Conservation (phyloP, 1,284 basidiomycete genomes). For the Sanghuangporus baumii region DNA sequence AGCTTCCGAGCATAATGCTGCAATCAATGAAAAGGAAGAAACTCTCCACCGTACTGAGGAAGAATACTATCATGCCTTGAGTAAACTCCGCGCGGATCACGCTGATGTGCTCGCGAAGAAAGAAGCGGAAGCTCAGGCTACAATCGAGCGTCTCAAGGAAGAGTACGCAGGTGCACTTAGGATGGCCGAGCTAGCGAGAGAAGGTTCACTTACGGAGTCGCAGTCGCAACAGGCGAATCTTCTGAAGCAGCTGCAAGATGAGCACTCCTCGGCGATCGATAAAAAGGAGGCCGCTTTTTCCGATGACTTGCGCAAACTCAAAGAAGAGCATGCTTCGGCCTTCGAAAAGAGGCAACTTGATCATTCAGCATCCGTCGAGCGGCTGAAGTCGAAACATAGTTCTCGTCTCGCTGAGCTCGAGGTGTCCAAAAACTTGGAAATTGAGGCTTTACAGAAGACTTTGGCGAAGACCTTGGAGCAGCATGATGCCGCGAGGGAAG, state of each 20-base stretch:
- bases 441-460: conserved; percentile 39
- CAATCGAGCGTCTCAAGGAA: conserved; percentile 59
- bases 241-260: conserved; percentile 60
- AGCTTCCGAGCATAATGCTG: conserved; percentile 48
- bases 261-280: conserved; percentile 56
- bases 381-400: conserved; percentile 36
- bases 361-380: conserved; percentile 39
- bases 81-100: conserved; percentile 65
- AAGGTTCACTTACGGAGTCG: conserved; percentile 67
- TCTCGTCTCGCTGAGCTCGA: conserved; percentile 29
- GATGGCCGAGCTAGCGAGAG: conserved; percentile 65
- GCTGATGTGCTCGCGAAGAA: conserved; percentile 56
- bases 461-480: conserved; percentile 33
- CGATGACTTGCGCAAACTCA: conserved; percentile 57
- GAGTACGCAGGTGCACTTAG: conserved; percentile 66
- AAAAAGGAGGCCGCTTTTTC: conserved; percentile 59
- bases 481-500: conserved; percentile 32
- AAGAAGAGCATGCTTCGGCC: conserved; percentile 51
- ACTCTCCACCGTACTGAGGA: conserved; percentile 64
- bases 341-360: conserved; percentile 56
- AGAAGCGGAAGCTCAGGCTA: conserved; percentile 50
- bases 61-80: conserved; percentile 73
- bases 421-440: conserved; percentile 36
- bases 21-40: conserved; percentile 56
- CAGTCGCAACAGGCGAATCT: conserved; percentile 57